Base-by-base conservation (phyloP, 441 rosid genomes). In the Populus tomentosa region DNA sequence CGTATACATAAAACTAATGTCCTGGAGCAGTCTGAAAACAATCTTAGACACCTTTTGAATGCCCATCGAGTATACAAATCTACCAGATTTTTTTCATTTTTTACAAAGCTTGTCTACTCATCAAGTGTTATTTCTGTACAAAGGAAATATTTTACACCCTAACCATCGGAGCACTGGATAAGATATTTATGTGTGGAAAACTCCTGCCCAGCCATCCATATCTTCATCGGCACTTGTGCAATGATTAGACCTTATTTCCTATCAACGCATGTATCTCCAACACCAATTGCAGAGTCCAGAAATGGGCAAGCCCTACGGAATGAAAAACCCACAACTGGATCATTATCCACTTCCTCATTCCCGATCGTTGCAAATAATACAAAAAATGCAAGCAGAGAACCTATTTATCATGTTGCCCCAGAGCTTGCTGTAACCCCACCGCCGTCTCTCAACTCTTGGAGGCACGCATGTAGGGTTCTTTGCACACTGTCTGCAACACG, bases 401-500 rank as follows among this genome's bases (percentile, higher is more conserved):
- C 67, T 5, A 61, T 6, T 0, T 32, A 61, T 86, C 82, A 87
- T 4, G 85, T 75, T 32, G 84, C 73, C 35, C 78, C 89, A 11
- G 89, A 78, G 73, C 78, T 84, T 14, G 87, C 87, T 65, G 81
- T 76, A 59, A 77, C 73, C 59, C 24, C 24, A 24, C 72, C 75
- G 40, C 88, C 85, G 3, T 91, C 94, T 83, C 88, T 89, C 75
- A 94, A 85, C 75, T 92, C 95, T 85, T 93, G 97, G 71, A 94
- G 93, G 77, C 91, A 90, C 30, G 66, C 1, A 82, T 91, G 88
- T 65, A 94, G 83, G 70, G 89, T 79, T 86, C 84, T 92, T 82
- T 94, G 99, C 77, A 93, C 91, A 30, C 78, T 86, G 74, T 96
- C 99, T 21, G 99, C 98, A 61, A 93, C 95, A 72, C 81, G 63